Evolutionary conservation across 768 basidiomycete genomes (phyloP), one percentile per base, ranked within the genome.

Genomic region (Trametes cinnabarina): DNA sequence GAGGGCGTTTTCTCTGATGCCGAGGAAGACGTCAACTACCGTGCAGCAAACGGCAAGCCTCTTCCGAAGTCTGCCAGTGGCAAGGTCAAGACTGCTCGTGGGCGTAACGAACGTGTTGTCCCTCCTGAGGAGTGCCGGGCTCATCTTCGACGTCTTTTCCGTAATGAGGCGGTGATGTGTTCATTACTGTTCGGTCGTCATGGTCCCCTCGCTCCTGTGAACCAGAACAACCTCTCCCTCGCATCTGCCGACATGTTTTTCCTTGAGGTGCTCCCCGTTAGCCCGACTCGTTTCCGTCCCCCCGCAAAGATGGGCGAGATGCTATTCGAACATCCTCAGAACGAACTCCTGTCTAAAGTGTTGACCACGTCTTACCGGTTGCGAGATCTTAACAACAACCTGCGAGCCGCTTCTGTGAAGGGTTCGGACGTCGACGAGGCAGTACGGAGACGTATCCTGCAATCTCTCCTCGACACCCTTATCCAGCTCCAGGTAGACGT

Each of bases 191-290:
- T 92, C 70, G 94, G 95, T 32, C 86, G 93, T 34, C 96, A 98
- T 70, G 95, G 97, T 7, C 86, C 89, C 6, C 88, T 90, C 63
- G 82, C 91, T 3, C 78, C 79, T 30, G 71, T 89, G 43, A 79
- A 80, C 19, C 68, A 71, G n/a, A 79, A 82, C 22, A 83, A 82
- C 48, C 78, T 92, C 9, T 84, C 85, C 7, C 72, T 82, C 28
- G 88, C 88, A 9, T 87, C 85, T 28, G 89, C 94, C 42, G 97
- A 98, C 70, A 94, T 98, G 83, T 98, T 98, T 74, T 99, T 99
- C 79, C 78, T 98, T 77, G 91, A 95, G 32, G 93, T 91, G 51
- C 72, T 99, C 20, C 86, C 93, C 28, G 90, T 98, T 19, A 82
- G 94, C 15, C 97, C 97, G 15, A 96, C 93, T 7, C 90, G 96